Conservation (phyloP, 1,284 basidiomycete species). For the Spongispora temasekensis region DNA sequence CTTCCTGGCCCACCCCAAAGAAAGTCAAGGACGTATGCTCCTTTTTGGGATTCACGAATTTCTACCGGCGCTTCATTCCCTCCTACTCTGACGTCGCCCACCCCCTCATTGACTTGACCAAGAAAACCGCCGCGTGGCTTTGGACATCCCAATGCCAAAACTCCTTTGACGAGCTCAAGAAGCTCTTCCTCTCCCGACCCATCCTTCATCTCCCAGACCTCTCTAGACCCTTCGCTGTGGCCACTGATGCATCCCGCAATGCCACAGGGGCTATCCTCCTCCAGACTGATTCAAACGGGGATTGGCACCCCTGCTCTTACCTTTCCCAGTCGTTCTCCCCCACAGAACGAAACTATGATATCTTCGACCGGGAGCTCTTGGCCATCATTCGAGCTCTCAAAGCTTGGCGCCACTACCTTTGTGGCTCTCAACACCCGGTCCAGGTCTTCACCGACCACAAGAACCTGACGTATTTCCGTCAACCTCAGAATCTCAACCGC, state of each 20-base stretch:
- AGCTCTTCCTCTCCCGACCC: not conserved
- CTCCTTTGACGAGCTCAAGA: not conserved
- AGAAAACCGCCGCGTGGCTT: not conserved
- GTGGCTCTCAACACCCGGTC: too few species aligned
- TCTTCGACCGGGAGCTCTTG: not conserved
- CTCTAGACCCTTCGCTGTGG: too few species aligned
- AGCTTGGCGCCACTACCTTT: not conserved
- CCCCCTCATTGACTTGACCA: not conserved
- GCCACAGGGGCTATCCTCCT: not conserved
- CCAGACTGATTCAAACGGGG: not conserved
- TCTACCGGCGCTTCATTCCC: too few species aligned
- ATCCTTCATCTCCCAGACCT: too few species aligned
- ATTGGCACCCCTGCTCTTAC: not conserved
- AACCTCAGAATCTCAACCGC: too few species aligned
- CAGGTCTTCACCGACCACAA: too few species aligned
- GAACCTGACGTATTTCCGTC: too few species aligned
- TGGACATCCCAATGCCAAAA: not conserved
- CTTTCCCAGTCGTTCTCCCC: not conserved
- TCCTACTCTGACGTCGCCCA: not conserved
- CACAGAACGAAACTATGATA: not conserved
- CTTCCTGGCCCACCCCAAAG: too few species aligned
- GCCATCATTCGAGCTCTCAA: not conserved
- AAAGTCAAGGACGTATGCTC: too few species aligned
- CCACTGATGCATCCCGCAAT: not conserved
- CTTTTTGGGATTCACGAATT: too few species aligned